These are phyloP conservation scores for Sporothrix dimorphospora DNA, from an alignment of 2,329 filamentous ascomycete species.

Conservation along the genomic window DNA sequence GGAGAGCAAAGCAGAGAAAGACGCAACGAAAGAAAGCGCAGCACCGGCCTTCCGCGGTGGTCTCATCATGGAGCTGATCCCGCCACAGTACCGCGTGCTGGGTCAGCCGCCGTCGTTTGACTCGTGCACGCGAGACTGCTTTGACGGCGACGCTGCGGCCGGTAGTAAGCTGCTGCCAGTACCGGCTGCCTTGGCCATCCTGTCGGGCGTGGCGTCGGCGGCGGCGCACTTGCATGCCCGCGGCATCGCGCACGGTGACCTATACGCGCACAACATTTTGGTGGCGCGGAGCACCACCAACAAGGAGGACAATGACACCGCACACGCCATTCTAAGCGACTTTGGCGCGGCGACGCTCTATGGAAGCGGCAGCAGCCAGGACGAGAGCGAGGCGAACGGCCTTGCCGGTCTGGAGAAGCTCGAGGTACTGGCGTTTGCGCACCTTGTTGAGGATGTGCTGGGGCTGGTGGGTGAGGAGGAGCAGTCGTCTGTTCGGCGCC, in stretches of 20 bases:
- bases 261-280: slow-evolving; percentile 54
- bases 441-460: slow-evolving; percentile 51
- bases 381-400: slow-evolving; percentile 30
- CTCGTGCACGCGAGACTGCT: slow-evolving; percentile 52
- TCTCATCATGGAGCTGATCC: slow-evolving; percentile 53
- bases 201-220: slow-evolving; percentile 48
- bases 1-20: background rate
- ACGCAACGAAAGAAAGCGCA: background rate
- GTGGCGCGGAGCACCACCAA: slow-evolving; percentile 32
- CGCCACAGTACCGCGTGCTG: slow-evolving; percentile 47
- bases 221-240: slow-evolving; percentile 49
- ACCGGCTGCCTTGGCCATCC: slow-evolving; percentile 42
- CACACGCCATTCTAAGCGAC: slow-evolving; percentile 51
- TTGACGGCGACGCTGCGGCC: slow-evolving; percentile 36
- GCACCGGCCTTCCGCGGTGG: slow-evolving; percentile 40
- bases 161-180: slow-evolving; percentile 37
- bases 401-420: slow-evolving; percentile 44
- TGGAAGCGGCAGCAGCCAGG: slow-evolving; percentile 32
- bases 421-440: slow-evolving; percentile 53
- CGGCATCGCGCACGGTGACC: slow-evolving; percentile 51
- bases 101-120: slow-evolving; percentile 50
- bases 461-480: slow-evolving; percentile 38
- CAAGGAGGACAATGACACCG: background rate
- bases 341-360: slow-evolving; percentile 55
- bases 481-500: slow-evolving; percentile 26